Conservation (phyloP, 305 asterid genomes). For the Fraxinus latifolia region DNA sequence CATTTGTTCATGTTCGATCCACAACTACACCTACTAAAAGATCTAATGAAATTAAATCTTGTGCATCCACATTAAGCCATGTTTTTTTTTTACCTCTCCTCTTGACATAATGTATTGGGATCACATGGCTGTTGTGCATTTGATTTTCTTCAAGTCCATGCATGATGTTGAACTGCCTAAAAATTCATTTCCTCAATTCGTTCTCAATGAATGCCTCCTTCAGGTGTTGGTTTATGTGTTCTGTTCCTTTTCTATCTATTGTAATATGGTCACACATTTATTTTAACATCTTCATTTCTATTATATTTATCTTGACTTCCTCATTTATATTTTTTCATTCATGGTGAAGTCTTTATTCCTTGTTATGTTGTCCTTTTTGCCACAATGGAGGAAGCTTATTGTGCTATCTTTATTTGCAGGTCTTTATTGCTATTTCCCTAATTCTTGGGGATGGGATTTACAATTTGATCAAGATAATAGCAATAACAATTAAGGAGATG, state of each 20-base stretch:
- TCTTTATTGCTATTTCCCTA: slow-evolving; percentile 80
- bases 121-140: background rate
- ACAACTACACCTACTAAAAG: background rate
- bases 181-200: background rate
- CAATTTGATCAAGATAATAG: slow-evolving; percentile 75
- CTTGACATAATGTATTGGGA: background rate
- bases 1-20: background rate
- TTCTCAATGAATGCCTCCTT: background rate
- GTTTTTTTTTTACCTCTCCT: background rate
- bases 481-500: slow-evolving; percentile 60
- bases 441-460: slow-evolving; percentile 94
- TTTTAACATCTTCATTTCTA: background rate
- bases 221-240: background rate
- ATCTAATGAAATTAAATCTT: background rate
- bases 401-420: slow-evolving; percentile 42
- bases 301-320: background rate
- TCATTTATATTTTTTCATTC: background rate
- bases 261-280: background rate
- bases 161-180: background rate
- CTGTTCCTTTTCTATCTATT: background rate
- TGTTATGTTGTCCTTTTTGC: background rate
- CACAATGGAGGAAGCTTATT: background rate
- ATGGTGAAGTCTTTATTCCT: background rate
- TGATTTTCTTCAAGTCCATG: background rate
- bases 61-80: background rate